These are phyloP conservation scores for Tylopilus subfusipes DNA, from an alignment of 768 basidiomycete genomes.

Conservation along the genomic window DNA sequence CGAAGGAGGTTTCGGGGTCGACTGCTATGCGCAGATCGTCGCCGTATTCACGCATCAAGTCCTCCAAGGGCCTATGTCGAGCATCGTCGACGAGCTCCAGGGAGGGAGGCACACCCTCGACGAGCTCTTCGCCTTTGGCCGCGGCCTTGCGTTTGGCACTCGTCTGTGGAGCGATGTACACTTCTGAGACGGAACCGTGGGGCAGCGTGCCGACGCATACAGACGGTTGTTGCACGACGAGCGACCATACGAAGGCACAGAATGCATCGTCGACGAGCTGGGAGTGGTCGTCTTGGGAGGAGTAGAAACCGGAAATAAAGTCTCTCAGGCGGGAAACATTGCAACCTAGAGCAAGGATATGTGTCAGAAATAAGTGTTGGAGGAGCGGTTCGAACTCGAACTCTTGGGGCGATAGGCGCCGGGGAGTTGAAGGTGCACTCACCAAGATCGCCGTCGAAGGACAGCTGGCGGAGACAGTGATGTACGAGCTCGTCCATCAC, in stretches of 20 bases:
- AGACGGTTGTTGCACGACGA: constrained; percentile 70
- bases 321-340: constrained; percentile 66
- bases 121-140: constrained; percentile 48
- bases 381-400: constrained; percentile 46
- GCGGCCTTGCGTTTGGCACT: constrained; percentile 65
- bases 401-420: constrained; percentile 1
- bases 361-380: constrained; percentile 24
- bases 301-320: constrained; percentile 67
- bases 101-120: constrained; percentile 41
- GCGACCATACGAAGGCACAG: constrained; percentile 77
- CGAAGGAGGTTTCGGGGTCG: constrained; percentile 69
- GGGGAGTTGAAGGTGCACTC: constrained; percentile 32
- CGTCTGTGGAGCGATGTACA: constrained; percentile 74
- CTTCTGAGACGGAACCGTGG: constrained; percentile 54
- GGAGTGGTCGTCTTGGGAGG: constrained; percentile 31
- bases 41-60: constrained; percentile 56
- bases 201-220: constrained; percentile 74
- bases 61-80: constrained; percentile 49
- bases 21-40: constrained; percentile 68
- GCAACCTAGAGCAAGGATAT: constrained; percentile 51
- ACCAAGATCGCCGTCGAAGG: constrained; percentile 92
- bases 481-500: constrained; percentile 78
- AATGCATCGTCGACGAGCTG: constrained; percentile 75
- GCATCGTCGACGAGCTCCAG: constrained; percentile 57
- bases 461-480: constrained; percentile 79